Percentiles rank a stretch among this genome's conserved stretches.
Evolutionary conservation across 257 asterid species (phyloP).

Genomic region (Solanum tarijense): DNA sequence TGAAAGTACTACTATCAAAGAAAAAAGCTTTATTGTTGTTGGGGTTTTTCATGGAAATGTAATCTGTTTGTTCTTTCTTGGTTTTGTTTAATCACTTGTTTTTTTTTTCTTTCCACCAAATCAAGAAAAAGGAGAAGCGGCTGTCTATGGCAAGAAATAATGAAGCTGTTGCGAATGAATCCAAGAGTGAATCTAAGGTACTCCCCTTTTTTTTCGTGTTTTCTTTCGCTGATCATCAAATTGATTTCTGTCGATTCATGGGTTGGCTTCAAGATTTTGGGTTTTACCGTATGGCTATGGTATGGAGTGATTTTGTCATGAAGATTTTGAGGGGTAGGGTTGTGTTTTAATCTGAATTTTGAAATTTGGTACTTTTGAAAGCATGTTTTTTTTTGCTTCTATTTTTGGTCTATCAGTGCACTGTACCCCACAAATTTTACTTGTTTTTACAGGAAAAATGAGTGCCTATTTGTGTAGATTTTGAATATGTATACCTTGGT

Average conservation of each 20-base stretch:
- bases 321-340: not conserved
- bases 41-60: not conserved
- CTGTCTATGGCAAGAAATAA: conserved; percentile 4
- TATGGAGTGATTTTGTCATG: not conserved
- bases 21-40: not conserved
- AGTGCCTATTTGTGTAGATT: not conserved
- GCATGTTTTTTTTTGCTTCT: not conserved
- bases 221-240: not conserved
- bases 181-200: conserved; percentile 13
- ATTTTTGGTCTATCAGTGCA: not conserved
- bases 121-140: not conserved
- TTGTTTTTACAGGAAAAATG: not conserved
- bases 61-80: not conserved
- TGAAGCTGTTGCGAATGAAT: conserved; percentile 6
- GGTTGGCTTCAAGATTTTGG: not conserved
- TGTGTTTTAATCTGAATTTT: not conserved
- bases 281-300: not conserved
- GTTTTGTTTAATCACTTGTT: not conserved
- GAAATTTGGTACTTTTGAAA: not conserved
- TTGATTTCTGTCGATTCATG: not conserved
- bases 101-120: not conserved
- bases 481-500: not conserved
- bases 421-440: not conserved
- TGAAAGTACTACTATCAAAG: not conserved
- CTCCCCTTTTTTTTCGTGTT: not conserved